Evolutionary conservation across 2,329 filamentous ascomycete genomes (phyloP).

Genomic region (Cordyceps militaris): DNA sequence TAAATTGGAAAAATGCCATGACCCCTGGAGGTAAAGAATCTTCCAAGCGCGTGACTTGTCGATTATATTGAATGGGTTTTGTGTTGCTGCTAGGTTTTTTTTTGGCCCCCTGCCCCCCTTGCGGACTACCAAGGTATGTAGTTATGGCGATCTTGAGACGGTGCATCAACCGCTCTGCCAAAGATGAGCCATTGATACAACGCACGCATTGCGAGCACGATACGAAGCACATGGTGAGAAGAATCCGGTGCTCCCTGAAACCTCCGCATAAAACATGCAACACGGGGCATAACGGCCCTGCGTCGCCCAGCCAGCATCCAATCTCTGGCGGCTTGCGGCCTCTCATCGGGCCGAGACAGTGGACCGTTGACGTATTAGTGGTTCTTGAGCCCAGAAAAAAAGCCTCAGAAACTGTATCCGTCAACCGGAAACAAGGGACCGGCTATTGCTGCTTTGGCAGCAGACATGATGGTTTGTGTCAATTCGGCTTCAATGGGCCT

Average conservation of each 20-base stretch:
- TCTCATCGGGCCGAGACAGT: slow-evolving; percentile 11
- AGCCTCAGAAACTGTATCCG: neutral
- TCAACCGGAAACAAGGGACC: neutral
- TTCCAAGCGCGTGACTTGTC: no score
- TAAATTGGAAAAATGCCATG: neutral
- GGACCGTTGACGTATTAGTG: slow-evolving; percentile 9
- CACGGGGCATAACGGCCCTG: neutral
- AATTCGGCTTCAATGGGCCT: no score
- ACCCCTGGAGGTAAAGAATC: no score
- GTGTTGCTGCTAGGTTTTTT: no score
- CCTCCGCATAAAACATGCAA: neutral
- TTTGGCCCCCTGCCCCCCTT: no score
- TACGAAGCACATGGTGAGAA: no score
- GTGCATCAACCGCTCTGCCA: no score
- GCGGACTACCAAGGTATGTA: no score
- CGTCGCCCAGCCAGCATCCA: neutral
- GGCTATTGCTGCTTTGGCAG: neutral
- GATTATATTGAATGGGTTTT: no score
- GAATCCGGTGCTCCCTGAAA: neutral
- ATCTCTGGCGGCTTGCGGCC: slow-evolving; percentile 2
- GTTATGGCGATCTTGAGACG: no score
- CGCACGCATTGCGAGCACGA: no score
- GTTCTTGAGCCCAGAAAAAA: neutral
- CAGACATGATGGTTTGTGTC: neutral
- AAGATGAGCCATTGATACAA: no score